Evolutionary conservation across 73 alveolate species (phyloP).

Genomic region (Tetrahymena elliotti): DNA sequence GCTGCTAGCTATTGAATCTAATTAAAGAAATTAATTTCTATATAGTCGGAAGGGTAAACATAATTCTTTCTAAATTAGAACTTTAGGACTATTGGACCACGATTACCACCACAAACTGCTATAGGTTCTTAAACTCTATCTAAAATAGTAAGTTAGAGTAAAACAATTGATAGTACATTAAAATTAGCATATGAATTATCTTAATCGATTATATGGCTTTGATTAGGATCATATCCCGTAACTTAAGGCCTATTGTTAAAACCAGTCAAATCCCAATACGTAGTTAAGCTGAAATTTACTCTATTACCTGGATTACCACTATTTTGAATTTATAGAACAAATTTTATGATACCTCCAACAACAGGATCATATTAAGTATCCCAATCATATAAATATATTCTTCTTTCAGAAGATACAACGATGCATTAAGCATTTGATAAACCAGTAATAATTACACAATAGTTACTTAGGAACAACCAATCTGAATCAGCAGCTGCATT

Average conservation of each 20-base stretch:
- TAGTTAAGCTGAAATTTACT: background rate
- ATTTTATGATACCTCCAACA: conserved; percentile 13
- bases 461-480: conserved; percentile 11
- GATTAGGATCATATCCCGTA: background rate
- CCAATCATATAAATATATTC: conserved; percentile 19
- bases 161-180: background rate
- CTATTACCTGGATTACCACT: conserved; percentile 3
- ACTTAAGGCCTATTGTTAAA: background rate
- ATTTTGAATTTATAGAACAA: conserved; percentile 1
- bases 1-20: background rate
- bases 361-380: conserved; percentile 24
- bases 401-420: conserved; percentile 12
- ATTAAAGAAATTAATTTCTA: background rate
- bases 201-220: background rate
- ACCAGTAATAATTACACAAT: conserved; percentile 6
- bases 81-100: conserved; percentile 17
- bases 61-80: conserved; percentile 14
- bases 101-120: conserved; percentile 22
- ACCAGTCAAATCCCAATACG: conserved; percentile 6
- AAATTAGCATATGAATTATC: background rate
- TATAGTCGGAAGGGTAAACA: conserved; percentile 19
- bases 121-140: conserved; percentile 23
- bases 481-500: conserved; percentile 3
- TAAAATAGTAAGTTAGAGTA: background rate
- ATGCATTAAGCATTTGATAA: conserved; percentile 8